These are phyloP conservation scores for Kalmanozyma brasiliensis DNA, from an alignment of 1,284 basidiomycete genomes.

Conservation along the genomic window DNA sequence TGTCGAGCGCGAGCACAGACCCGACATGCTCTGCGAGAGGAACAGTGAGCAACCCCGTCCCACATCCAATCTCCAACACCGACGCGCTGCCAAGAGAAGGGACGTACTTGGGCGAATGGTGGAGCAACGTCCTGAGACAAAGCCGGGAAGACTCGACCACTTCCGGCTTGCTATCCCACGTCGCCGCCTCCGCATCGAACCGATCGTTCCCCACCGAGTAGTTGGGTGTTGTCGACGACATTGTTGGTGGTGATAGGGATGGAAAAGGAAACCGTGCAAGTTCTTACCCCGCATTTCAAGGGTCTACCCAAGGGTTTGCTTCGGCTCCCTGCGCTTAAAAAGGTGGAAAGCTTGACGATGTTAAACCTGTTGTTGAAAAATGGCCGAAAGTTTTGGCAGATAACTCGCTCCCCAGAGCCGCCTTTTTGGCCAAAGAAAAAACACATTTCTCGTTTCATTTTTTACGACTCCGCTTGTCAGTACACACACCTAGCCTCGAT, in stretches of 20 bases:
- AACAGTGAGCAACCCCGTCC: slow-evolving; percentile 38
- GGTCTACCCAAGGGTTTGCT: too few species aligned
- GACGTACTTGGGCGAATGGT: slow-evolving; percentile 3
- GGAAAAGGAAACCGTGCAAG: background rate
- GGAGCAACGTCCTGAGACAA: slow-evolving; percentile 30
- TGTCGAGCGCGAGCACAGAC: slow-evolving; percentile 30
- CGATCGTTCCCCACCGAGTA: slow-evolving; percentile 47
- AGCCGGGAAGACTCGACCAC: slow-evolving; percentile 30
- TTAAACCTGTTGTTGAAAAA: too few species aligned
- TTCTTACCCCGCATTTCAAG: slow-evolving; percentile 15
- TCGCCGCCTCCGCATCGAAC: slow-evolving; percentile 39
- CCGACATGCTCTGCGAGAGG: slow-evolving; percentile 28
- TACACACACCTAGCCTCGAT: too few species aligned
- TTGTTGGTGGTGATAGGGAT: background rate
- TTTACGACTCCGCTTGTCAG: too few species aligned
- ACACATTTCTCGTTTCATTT: too few species aligned
- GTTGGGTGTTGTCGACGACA: slow-evolving; percentile 17
- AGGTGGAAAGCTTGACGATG: too few species aligned
- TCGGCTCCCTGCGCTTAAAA: too few species aligned
- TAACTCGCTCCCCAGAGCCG: too few species aligned
- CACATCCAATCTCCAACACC: slow-evolving; percentile 46
- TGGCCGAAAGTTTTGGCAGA: too few species aligned
- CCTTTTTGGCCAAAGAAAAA: too few species aligned
- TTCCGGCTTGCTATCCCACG: slow-evolving; percentile 44
- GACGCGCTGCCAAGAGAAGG: slow-evolving; percentile 6